Conservation (phyloP, 768 basidiomycete species). For the Nidula microcarpa region DNA sequence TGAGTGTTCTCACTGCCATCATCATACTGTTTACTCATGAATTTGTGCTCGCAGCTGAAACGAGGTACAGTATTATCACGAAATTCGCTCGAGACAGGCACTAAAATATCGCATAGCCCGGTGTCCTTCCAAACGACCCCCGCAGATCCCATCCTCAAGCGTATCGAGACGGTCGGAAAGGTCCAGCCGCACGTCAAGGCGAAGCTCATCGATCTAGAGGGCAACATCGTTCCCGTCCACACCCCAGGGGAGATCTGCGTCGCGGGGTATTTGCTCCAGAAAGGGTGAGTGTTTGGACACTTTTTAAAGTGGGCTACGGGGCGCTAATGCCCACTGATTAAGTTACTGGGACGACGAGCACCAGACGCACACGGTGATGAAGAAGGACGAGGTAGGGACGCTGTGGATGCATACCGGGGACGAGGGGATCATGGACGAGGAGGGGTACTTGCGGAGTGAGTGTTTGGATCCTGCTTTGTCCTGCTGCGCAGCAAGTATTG, state of each 20-base stretch:
- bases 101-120: conserved; percentile 41
- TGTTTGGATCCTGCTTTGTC: conserved; percentile 2
- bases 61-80: conserved; percentile 37
- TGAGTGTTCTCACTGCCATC: conserved; percentile 29
- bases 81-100: neutral
- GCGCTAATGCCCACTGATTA: neutral
- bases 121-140: conserved; percentile 81
- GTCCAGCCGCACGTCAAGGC: conserved; percentile 77
- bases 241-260: conserved; percentile 73
- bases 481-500: neutral
- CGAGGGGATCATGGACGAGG: conserved; percentile 75
- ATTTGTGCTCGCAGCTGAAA: conserved; percentile 53
- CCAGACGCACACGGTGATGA: conserved; percentile 62
- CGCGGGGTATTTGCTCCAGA: conserved; percentile 76
- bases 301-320: no score
- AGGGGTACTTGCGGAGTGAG: conserved; percentile 74
- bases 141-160: conserved; percentile 64
- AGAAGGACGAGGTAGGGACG: conserved; percentile 45
- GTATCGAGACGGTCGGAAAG: conserved; percentile 80
- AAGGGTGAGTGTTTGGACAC: conserved; percentile 47
- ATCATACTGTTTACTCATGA: neutral
- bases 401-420: conserved; percentile 87
- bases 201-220: conserved; percentile 58
- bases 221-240: conserved; percentile 66
- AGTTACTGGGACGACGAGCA: conserved; percentile 78